Percentiles rank a stretch among this genome's conserved stretches.
phyloP scores from a whole-genome alignment of 2,329 filamentous ascomycete genomes.

The Zasmidium citrigriseum region DNA sequence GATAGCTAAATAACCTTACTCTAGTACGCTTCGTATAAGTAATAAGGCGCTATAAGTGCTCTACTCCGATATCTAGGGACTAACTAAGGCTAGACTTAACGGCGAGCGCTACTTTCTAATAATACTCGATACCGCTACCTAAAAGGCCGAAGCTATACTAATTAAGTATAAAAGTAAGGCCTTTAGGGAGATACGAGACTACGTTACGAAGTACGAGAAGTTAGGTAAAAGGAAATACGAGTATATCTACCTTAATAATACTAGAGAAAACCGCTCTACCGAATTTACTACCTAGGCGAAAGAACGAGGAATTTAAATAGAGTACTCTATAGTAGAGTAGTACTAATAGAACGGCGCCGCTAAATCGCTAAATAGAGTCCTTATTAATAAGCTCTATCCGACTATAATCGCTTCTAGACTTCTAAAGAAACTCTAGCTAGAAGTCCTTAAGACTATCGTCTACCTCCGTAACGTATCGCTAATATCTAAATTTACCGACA shows the following conservation, averaged over 20 bases:
- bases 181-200: not conserved
- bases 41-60: not conserved
- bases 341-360: not conserved
- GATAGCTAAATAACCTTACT: not conserved
- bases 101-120: not conserved
- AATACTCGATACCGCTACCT: not conserved
- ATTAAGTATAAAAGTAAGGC: not conserved
- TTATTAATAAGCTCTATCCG: not conserved
- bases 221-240: not conserved
- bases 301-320: not conserved
- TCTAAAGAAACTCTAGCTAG: not conserved
- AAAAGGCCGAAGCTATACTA: not conserved
- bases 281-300: not conserved
- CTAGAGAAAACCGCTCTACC: not conserved
- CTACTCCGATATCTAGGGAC: not conserved
- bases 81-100: not conserved
- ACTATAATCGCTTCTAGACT: not conserved
- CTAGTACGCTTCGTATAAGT: not conserved
- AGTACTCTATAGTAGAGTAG: not conserved
- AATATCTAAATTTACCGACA: not conserved
- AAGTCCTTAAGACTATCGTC: not conserved
- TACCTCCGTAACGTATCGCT: not conserved
- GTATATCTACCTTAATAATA: not conserved
- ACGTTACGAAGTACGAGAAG: not conserved
- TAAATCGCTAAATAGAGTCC: not conserved